Evolutionary conservation across 345 rosid genomes (phyloP).

Genomic region (Populus nigra): DNA sequence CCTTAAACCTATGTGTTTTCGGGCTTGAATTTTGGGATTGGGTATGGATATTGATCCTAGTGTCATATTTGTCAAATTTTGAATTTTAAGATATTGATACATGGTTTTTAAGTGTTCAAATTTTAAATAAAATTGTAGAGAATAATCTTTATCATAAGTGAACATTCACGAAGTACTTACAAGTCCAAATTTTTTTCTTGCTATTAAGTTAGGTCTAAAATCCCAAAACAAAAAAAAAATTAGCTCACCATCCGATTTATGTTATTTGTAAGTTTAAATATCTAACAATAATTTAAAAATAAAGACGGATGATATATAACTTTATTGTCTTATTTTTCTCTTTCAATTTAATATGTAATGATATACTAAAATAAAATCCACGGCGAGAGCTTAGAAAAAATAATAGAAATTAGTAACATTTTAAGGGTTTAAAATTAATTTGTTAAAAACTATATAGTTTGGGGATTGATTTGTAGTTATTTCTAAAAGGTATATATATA

Average conservation of each 20-base stretch:
- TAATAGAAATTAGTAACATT: not conserved
- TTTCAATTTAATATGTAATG: too few relatives aligned
- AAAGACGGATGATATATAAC: too few relatives aligned
- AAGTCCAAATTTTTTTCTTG: too few relatives aligned
- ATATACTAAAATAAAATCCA: too few relatives aligned
- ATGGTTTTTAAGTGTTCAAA: not conserved
- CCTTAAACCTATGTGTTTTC: not conserved
- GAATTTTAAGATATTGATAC: not conserved
- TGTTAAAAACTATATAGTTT: not conserved
- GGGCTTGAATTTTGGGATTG: not conserved
- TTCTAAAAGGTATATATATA: not conserved
- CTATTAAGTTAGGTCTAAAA: too few relatives aligned
- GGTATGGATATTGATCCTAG: not conserved
- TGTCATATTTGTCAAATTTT: not conserved
- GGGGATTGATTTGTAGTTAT: not conserved
- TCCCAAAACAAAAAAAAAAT: too few relatives aligned
- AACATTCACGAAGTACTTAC: too few relatives aligned
- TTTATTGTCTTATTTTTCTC: not conserved
- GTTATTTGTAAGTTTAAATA: too few relatives aligned
- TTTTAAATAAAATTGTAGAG: not conserved
- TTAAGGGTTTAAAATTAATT: not conserved
- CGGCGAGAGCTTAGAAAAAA: too few relatives aligned
- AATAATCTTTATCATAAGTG: not conserved
- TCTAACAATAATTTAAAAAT: too few relatives aligned
- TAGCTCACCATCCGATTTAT: too few relatives aligned